Percentiles rank a stretch among this genome's conserved stretches.
Evolutionary conservation across 345 rosid species (phyloP).

Genomic region (Gossypium turneri): DNA sequence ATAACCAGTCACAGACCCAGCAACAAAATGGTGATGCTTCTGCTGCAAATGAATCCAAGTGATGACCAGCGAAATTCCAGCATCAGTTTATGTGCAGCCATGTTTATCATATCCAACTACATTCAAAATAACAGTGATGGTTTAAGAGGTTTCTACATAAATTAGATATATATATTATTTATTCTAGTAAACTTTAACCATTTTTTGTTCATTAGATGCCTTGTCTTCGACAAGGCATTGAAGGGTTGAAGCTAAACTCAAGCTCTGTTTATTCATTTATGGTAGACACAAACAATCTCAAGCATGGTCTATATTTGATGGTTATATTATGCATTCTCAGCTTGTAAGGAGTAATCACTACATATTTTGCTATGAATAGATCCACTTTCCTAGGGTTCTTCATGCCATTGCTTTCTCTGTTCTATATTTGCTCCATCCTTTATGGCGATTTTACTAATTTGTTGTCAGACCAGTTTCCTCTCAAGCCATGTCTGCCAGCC

Average conservation of each 20-base stretch:
- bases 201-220: constrained; percentile 7
- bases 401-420: not conserved
- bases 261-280: not conserved
- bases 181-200: constrained; percentile 1
- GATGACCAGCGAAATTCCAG: not conserved
- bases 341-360: not conserved
- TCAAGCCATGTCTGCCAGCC: too few relatives aligned
- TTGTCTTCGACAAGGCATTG: not conserved
- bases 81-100: not conserved
- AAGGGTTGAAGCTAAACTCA: constrained; percentile 7
- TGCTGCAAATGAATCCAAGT: constrained; percentile 13
- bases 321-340: not conserved
- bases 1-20: not conserved
- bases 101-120: not conserved
- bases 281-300: not conserved
- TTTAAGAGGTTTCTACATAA: not conserved
- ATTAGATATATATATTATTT: not conserved
- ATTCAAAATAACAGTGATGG: not conserved
- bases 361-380: not conserved
- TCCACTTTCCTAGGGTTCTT: too few relatives aligned
- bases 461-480: too few relatives aligned
- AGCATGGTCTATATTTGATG: constrained; percentile 1
- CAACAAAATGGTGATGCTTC: constrained; percentile 15
- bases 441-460: too few relatives aligned
- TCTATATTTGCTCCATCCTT: not conserved